Conservation (phyloP, 805 yeast genomes). For the Pichia deserticola region DNA sequence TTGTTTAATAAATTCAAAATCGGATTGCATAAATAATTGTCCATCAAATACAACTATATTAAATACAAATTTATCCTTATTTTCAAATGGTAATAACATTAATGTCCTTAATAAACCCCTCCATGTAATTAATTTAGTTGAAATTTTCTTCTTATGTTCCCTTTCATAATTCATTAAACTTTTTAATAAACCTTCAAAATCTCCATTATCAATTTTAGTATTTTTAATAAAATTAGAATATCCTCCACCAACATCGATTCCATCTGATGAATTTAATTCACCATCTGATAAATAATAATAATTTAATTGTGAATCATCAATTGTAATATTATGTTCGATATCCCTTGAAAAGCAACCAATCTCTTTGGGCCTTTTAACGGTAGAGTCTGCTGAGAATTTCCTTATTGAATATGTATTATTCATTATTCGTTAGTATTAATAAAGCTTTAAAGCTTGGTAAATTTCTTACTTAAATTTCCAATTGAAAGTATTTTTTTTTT, state of each 20-base stretch:
- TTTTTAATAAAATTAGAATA: slow-evolving; percentile 48
- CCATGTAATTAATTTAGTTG: slow-evolving; percentile 69
- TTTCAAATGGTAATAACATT: slow-evolving; percentile 57
- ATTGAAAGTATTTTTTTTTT: too few relatives aligned
- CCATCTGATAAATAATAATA: slow-evolving; percentile 80
- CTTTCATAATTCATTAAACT: slow-evolving; percentile 54
- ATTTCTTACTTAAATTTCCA: too few relatives aligned
- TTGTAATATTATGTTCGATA: slow-evolving; percentile 36
- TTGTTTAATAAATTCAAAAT: slow-evolving; percentile 27
- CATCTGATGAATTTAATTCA: slow-evolving; percentile 43
- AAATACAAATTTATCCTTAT: slow-evolving; percentile 49
- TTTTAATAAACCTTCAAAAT: slow-evolving; percentile 47
- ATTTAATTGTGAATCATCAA: slow-evolving; percentile 49
- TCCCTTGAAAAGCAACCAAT: slow-evolving; percentile 59
- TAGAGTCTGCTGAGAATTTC: slow-evolving; percentile 45
- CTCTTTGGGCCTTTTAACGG: slow-evolving; percentile 83
- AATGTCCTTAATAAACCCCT: slow-evolving; percentile 77
- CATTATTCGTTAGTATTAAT: slow-evolving; percentile 27
- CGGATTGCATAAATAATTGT: slow-evolving; percentile 54
- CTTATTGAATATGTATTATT: slow-evolving; percentile 9
- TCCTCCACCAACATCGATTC: slow-evolving; percentile 60
- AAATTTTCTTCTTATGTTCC: slow-evolving; percentile 35
- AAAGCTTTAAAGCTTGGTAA: too few relatives aligned
- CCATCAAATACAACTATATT: slow-evolving; percentile 70
- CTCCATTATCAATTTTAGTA: slow-evolving; percentile 49